Percentiles rank a stretch among this genome's conserved stretches.
phyloP scores from a whole-genome alignment of 345 rosid species.

The Alliaria petiolata region DNA sequence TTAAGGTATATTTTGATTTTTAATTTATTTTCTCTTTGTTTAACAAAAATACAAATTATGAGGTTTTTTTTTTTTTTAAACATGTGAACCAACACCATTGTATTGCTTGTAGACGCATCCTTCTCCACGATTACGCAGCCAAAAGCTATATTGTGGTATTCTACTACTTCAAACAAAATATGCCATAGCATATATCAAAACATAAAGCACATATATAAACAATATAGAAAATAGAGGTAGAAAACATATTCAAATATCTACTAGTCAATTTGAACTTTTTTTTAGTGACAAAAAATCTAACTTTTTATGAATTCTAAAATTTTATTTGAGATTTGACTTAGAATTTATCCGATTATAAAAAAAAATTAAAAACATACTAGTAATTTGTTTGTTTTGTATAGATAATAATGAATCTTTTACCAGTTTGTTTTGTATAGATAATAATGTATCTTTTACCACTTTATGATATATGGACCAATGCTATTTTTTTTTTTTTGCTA shows the following conservation, averaged over 20 bases:
- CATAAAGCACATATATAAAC: neutral
- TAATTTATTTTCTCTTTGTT: neutral
- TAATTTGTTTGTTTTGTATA: neutral
- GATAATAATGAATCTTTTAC: no score
- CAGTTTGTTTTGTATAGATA: neutral
- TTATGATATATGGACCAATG: neutral
- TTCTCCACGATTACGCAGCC: slow-evolving; percentile 14
- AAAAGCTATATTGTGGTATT: neutral
- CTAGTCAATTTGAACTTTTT: neutral
- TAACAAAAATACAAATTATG: neutral
- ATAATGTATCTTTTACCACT: neutral
- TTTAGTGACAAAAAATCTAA: neutral
- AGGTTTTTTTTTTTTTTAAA: neutral
- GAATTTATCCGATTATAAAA: neutral
- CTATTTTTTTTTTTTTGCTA: no score
- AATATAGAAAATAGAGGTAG: neutral
- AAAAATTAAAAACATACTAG: neutral
- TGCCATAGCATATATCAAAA: neutral
- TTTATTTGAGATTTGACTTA: neutral
- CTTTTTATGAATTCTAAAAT: neutral
- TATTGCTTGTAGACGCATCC: slow-evolving; percentile 29
- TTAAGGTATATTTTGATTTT: slow-evolving; percentile 13
- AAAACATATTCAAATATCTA: neutral
- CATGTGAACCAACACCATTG: slow-evolving; percentile 38
- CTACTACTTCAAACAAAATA: neutral